Evolutionary conservation across 805 yeast species (phyloP).

Genomic region (Aciculoconidium aculeatum): DNA sequence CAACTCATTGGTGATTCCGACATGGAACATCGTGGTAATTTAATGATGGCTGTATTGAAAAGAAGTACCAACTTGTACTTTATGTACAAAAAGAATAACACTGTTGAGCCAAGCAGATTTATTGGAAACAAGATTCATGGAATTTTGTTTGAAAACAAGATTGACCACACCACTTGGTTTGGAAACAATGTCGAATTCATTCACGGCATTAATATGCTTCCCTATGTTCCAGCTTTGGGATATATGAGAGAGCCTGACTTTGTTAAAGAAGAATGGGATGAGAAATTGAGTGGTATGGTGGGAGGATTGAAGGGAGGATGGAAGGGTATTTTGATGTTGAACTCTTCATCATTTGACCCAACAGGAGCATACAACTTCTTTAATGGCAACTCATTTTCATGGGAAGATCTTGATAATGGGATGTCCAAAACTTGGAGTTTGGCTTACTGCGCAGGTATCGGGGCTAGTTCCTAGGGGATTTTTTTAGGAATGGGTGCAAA

Average conservation of each 20-base stretch:
- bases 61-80: slow-evolving; percentile 53
- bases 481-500: no score
- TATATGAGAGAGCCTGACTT: slow-evolving; percentile 48
- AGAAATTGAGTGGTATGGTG: background rate
- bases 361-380: slow-evolving; percentile 2
- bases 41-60: slow-evolving; percentile 52
- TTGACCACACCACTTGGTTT: slow-evolving; percentile 69
- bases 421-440: slow-evolving; percentile 2
- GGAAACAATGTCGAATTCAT: slow-evolving; percentile 57
- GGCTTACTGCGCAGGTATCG: slow-evolving; percentile 5
- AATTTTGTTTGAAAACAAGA: slow-evolving; percentile 64
- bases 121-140: slow-evolving; percentile 61
- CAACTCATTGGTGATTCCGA: slow-evolving; percentile 49
- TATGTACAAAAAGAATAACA: slow-evolving; percentile 38
- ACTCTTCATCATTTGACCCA: slow-evolving; percentile 5
- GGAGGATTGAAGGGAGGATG: slow-evolving; percentile 3
- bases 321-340: slow-evolving; percentile 4
- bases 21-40: no score
- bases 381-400: background rate
- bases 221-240: slow-evolving; percentile 64
- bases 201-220: slow-evolving; percentile 78
- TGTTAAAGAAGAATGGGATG: slow-evolving; percentile 10
- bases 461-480: background rate
- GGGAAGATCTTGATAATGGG: slow-evolving; percentile 5
- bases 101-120: slow-evolving; percentile 45